Evolutionary conservation across 208 protist genomes (phyloP).

Genomic region (Trypanosoma boissoni): DNA sequence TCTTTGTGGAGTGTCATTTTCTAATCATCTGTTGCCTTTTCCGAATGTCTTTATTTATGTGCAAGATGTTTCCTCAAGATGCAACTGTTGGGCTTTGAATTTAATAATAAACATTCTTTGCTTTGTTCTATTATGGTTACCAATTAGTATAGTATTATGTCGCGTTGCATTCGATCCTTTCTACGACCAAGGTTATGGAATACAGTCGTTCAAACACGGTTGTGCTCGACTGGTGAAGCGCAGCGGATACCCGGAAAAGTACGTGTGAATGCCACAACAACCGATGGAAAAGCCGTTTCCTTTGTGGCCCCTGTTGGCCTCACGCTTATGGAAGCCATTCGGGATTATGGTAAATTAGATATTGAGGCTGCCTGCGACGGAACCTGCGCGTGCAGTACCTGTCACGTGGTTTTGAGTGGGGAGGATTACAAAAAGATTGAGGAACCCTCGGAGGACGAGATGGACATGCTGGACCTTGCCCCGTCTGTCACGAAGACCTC

Average conservation of each 20-base stretch:
- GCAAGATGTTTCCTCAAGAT: too few species aligned
- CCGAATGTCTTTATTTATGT: too few species aligned
- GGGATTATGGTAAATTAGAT: constrained; percentile 89
- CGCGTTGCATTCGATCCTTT: too few species aligned
- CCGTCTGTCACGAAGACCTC: constrained; percentile 57
- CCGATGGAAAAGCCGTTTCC: constrained; percentile 22
- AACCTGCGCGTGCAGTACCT: constrained; percentile 96
- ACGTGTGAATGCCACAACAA: constrained; percentile 31
- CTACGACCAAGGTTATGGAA: too few species aligned
- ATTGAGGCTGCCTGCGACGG: constrained; percentile 96
- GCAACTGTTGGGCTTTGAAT: too few species aligned
- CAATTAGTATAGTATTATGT: too few species aligned
- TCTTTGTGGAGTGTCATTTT: too few species aligned
- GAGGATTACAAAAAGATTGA: constrained; percentile 80
- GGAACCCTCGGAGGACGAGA: constrained; percentile 88
- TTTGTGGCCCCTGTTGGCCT: constrained; percentile 55
- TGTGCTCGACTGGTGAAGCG: too few species aligned
- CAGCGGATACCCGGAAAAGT: constrained; percentile 47
- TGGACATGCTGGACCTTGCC: constrained; percentile 91
- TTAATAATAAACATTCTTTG: too few species aligned
- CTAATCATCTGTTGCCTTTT: too few species aligned
- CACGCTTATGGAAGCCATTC: constrained; percentile 87
- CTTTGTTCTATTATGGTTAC: too few species aligned
- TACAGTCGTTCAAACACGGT: too few species aligned
- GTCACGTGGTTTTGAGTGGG: constrained; percentile 92